Evolutionary conservation across 2,329 filamentous ascomycete genomes (phyloP), one percentile per base, ranked within the genome.

Genomic region (Ustulina deusta): DNA sequence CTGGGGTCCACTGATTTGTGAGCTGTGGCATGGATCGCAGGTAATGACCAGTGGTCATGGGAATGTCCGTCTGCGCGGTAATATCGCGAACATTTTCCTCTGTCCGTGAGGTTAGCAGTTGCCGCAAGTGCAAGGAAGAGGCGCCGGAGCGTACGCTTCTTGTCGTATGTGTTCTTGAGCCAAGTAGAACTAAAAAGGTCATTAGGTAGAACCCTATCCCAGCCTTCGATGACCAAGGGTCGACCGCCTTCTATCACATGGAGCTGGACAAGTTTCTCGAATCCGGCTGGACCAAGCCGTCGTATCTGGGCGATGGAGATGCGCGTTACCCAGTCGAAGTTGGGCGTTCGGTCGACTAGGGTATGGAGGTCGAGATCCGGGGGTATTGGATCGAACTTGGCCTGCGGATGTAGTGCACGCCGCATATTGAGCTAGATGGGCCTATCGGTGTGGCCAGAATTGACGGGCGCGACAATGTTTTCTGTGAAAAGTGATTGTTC

Each of bases 151-250:
- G 76, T 78, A 93, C 92, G 86, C 79, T 97, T 96, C 72, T 91
- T 91, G 72, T 93, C 90, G 77, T 93, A 89, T 38, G 91, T 92
- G 61, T 88, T 85, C 76, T 91, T 90, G 40, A 99, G 83, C 94
- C 95, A 99, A 63, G 89, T 85, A 6, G 86, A 84, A 48, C 90
- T 93, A 79, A 98, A 98, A 0, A 97, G 88, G 81, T 89, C 88
- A 49, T 87, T 87, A 59, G 96, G 92, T 48, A 97, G 81, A 34
- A 88, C 85, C 40, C 89, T 83, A 69, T 97, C 88, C 85, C 96
- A 98, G 20, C 93, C 93, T 75, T 97, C 93, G 62, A 99, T 91
- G 11, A 98, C 92, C 6, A 99, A 83, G 1, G 96, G 96, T 73
- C 93, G 94, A 2, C 96, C 96, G 29, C 90, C 91, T 56, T 91